Percentiles rank a stretch among this genome's conserved stretches.
These are phyloP conservation scores for Geranium brycei DNA, from an alignment of 345 rosid genomes.

Conservation along the genomic window DNA sequence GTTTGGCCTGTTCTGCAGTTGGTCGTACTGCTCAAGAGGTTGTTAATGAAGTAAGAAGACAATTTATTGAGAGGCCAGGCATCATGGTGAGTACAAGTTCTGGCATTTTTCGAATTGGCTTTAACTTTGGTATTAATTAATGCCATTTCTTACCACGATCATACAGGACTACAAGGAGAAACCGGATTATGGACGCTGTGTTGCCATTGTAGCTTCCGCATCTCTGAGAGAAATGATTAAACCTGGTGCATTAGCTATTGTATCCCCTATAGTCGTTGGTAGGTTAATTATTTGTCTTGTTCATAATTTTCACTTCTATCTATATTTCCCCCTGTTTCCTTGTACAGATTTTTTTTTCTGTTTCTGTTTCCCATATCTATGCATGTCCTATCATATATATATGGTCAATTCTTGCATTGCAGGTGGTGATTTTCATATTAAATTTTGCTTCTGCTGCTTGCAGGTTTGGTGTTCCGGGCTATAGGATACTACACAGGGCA, in stretches of 20 bases:
- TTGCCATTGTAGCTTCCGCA: conserved; percentile 92
- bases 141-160: conserved; percentile 7
- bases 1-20: conserved; percentile 94
- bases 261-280: conserved; percentile 81
- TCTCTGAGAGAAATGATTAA: conserved; percentile 94
- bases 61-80: conserved; percentile 97
- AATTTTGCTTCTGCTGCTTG: conserved; percentile 8
- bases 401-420: neutral
- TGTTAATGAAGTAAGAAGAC: conserved; percentile 96
- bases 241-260: conserved; percentile 90
- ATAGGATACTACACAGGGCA: conserved; percentile 86
- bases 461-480: conserved; percentile 73
- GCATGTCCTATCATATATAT: neutral
- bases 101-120: conserved; percentile 22
- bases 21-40: conserved; percentile 99
- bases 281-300: conserved; percentile 9
- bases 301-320: no score
- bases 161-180: conserved; percentile 84
- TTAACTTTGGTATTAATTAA: neutral
- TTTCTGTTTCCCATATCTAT: no score
- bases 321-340: no score
- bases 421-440: neutral
- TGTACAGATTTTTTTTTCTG: no score
- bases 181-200: conserved; percentile 98
- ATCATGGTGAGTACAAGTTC: conserved; percentile 13